Evolutionary conservation across 2,329 filamentous ascomycete genomes (phyloP).

Genomic region (Orbilia brochopaga): DNA sequence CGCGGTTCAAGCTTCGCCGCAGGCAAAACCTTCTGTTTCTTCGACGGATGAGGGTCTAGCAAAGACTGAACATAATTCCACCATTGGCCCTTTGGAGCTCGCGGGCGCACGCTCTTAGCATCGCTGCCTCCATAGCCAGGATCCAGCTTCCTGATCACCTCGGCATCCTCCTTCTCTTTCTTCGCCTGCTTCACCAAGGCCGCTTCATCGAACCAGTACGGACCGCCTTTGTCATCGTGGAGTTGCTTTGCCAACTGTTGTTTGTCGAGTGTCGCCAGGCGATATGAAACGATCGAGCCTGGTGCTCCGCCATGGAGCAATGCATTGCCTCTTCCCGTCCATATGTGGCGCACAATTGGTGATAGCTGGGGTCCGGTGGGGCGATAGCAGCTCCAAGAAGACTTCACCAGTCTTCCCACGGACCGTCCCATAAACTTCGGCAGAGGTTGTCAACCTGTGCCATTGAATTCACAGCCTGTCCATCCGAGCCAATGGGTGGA

Average conservation of each 20-base stretch:
- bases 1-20: background rate
- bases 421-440: slow-evolving; percentile 48
- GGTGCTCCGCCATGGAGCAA: background rate
- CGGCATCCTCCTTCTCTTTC: slow-evolving; percentile 17
- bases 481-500: slow-evolving; percentile 16
- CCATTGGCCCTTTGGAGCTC: slow-evolving; percentile 22
- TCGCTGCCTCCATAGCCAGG: slow-evolving; percentile 10
- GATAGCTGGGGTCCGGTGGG: slow-evolving; percentile 12
- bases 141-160: slow-evolving; percentile 8
- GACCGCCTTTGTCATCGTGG: slow-evolving; percentile 5
- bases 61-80: slow-evolving; percentile 42
- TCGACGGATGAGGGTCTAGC: background rate
- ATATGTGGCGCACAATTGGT: slow-evolving; percentile 6
- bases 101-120: slow-evolving; percentile 25
- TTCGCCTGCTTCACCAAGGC: slow-evolving; percentile 32
- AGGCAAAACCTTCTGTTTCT: slow-evolving; percentile 1
- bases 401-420: slow-evolving; percentile 47
- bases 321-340: slow-evolving; percentile 7
- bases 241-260: slow-evolving; percentile 9
- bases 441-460: slow-evolving; percentile 32
- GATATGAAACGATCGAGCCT: slow-evolving; percentile 11
- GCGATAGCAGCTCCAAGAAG: slow-evolving; percentile 37
- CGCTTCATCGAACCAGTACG: slow-evolving; percentile 23
- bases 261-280: background rate
- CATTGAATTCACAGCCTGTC: slow-evolving; percentile 38